Evolutionary conservation across 805 yeast genomes (phyloP).

Genomic region (Tetrapisispora namnaoensis): DNA sequence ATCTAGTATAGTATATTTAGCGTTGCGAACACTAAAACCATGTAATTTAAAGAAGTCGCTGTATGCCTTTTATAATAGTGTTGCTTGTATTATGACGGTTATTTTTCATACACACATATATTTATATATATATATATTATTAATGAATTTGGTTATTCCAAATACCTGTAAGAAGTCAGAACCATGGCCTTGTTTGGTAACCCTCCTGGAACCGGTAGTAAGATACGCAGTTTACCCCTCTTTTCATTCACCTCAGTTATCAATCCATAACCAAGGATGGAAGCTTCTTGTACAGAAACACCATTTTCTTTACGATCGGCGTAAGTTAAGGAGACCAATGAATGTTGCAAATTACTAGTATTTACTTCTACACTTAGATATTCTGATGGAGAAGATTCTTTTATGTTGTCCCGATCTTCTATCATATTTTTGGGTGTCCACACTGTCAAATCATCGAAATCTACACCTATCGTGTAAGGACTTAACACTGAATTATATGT

Average conservation of each 20-base stretch:
- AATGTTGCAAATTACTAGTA: constrained; percentile 56
- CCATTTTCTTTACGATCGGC: constrained; percentile 39
- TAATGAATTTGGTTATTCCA: constrained; percentile 42
- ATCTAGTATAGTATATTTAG: too few species aligned
- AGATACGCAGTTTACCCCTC: constrained; percentile 53
- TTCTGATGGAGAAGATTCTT: constrained; percentile 10
- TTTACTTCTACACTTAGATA: constrained; percentile 35
- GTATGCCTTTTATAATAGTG: too few species aligned
- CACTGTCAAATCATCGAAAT: constrained; percentile 48
- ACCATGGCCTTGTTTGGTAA: constrained; percentile 68
- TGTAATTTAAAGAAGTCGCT: too few species aligned
- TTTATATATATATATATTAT: background rate
- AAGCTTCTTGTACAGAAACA: constrained; percentile 41
- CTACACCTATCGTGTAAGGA: constrained; percentile 78
- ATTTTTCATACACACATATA: too few species aligned
- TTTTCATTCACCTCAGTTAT: constrained; percentile 63
- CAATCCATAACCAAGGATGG: constrained; percentile 73
- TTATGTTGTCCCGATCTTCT: constrained; percentile 17
- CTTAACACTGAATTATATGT: constrained; percentile 53
- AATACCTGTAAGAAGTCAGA: constrained; percentile 70
- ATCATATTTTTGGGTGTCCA: constrained; percentile 42
- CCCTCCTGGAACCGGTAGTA: constrained; percentile 82
- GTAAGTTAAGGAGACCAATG: constrained; percentile 57
- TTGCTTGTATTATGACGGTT: too few species aligned
- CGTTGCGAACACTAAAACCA: too few species aligned